phyloP scores from a whole-genome alignment of 108 stramenopile species.

The Cyclostephanos invisitatus region DNA sequence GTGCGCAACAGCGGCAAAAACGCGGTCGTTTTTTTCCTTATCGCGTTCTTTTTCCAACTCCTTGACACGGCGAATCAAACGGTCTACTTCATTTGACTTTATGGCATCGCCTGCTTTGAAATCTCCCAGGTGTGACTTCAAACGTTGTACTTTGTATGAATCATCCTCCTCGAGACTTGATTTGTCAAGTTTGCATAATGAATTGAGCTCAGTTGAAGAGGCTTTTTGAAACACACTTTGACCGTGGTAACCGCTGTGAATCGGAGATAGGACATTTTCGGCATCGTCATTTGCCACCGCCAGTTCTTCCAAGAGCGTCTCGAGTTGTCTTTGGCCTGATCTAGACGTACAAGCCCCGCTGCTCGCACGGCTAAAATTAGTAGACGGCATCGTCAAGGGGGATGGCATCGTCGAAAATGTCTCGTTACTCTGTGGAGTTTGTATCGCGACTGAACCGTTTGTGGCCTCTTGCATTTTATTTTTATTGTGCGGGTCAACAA shows the following conservation, averaged over 20 bases:
- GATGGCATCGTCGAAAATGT: conserved; percentile 22
- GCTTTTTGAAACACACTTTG: background rate
- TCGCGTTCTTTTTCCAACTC: conserved; percentile 29
- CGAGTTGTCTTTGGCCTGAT: conserved; percentile 20
- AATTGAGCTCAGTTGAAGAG: background rate
- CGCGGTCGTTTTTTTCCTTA: conserved; percentile 27
- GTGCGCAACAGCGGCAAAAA: conserved; percentile 15
- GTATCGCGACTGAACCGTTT: background rate
- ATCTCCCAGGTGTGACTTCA: background rate
- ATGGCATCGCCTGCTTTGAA: background rate
- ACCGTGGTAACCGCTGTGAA: background rate
- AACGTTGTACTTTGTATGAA: background rate
- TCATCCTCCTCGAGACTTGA: background rate
- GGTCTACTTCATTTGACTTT: background rate
- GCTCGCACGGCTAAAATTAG: background rate
- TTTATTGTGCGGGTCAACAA: no score
- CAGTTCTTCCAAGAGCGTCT: conserved; percentile 26
- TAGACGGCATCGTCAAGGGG: background rate
- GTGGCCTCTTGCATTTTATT: background rate
- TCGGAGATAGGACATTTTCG: background rate
- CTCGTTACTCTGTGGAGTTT: background rate
- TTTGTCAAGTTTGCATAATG: background rate
- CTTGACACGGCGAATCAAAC: conserved; percentile 3
- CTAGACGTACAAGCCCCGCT: conserved; percentile 6
- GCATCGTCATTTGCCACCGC: background rate